Conservation (phyloP, 2,329 filamentous ascomycete species). For the Mollisia scopiformis region DNA sequence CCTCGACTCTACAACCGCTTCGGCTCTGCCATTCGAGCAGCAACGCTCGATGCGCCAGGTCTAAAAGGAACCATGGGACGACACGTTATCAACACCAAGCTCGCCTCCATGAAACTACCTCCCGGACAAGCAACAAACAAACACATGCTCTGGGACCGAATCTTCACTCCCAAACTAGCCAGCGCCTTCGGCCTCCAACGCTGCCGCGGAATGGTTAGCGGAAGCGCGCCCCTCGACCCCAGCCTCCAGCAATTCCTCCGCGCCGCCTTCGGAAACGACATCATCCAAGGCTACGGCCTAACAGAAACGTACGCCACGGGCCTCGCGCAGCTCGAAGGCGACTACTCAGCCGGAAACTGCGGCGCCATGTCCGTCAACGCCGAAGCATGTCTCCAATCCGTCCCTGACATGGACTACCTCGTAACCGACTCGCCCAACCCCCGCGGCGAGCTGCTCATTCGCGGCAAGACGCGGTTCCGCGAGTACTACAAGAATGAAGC, state of each 20-base stretch:
- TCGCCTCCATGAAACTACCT: conserved; percentile 74
- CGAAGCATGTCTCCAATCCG: conserved; percentile 82
- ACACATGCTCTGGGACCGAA: conserved; percentile 78
- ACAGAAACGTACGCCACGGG: conserved; percentile 89
- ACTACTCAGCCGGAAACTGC: conserved; percentile 80
- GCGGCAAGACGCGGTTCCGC: conserved; percentile 78
- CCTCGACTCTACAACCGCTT: conserved; percentile 92
- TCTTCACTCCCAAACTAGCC: conserved; percentile 89
- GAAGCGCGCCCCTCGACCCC: conserved; percentile 89
- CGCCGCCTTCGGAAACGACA: conserved; percentile 76
- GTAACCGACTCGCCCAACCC: conserved; percentile 86
- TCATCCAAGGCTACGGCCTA: conserved; percentile 88
- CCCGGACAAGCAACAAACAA: conserved; percentile 76
- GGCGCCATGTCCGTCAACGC: conserved; percentile 68
- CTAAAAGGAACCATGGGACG: conserved; percentile 81
- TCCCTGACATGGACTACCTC: conserved; percentile 93
- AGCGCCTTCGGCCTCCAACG: conserved; percentile 82
- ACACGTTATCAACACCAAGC: conserved; percentile 79
- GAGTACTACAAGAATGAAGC: conserved; percentile 91
- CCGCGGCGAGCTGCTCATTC: conserved; percentile 85
- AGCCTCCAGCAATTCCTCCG: conserved; percentile 87
- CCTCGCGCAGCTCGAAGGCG: conserved; percentile 68
- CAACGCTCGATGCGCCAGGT: conserved; percentile 78
- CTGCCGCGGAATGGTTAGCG: conserved; percentile 75
- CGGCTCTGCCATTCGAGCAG: conserved; percentile 77